phyloP scores from a whole-genome alignment of 805 yeast species.

The Starmera amethionina region DNA sequence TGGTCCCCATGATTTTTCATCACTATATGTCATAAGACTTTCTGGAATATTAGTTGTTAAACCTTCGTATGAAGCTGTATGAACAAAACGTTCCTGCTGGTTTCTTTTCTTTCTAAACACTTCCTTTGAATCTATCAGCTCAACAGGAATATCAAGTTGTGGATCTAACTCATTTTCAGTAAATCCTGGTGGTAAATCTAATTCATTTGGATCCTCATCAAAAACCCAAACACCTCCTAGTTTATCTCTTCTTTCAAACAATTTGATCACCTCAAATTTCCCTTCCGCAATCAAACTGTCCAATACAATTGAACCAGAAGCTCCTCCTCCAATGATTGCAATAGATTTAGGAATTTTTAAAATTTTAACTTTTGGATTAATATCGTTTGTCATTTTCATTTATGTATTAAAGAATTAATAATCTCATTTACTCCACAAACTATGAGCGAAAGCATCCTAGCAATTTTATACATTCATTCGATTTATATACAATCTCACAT shows the following conservation, averaged over 20 bases:
- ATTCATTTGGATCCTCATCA: slow-evolving; percentile 19
- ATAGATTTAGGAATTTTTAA: slow-evolving; percentile 14
- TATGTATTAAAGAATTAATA: too few species aligned
- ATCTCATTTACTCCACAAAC: neutral
- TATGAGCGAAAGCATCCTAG: too few species aligned
- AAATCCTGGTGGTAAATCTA: slow-evolving; percentile 20
- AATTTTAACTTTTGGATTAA: neutral
- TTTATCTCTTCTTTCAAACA: slow-evolving; percentile 30
- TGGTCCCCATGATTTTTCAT: slow-evolving; percentile 25
- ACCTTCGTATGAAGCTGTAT: slow-evolving; percentile 22
- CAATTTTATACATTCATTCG: too few species aligned
- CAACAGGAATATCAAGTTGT: slow-evolving; percentile 6
- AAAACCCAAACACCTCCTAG: slow-evolving; percentile 37
- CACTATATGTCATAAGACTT: slow-evolving; percentile 35
- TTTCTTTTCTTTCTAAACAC: neutral
- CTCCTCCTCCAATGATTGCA: slow-evolving; percentile 44
- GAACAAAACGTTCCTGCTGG: slow-evolving; percentile 16
- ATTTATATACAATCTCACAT: too few species aligned
- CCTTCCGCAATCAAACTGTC: slow-evolving; percentile 29
- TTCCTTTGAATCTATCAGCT: neutral
- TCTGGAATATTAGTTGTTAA: slow-evolving; percentile 34
- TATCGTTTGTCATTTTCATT: neutral
- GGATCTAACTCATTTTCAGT: slow-evolving; percentile 20
- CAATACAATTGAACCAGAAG: slow-evolving; percentile 34
- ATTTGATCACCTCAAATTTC: slow-evolving; percentile 22